Percentiles rank a stretch among this genome's conserved stretches.
Evolutionary conservation across 805 yeast species (phyloP).

Genomic region (Metschnikowia sp.): DNA sequence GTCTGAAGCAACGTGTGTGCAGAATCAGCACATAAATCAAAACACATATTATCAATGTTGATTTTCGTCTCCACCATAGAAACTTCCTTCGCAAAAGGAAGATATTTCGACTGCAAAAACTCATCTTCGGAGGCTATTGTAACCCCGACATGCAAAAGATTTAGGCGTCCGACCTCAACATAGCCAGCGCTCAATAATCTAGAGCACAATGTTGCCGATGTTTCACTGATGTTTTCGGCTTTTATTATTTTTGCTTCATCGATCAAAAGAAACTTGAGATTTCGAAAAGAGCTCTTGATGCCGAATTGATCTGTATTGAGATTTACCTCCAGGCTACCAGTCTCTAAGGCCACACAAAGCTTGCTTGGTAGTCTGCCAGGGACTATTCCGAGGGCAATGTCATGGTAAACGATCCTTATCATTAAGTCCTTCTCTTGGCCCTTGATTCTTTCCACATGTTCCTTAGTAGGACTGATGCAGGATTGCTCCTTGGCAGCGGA

Average conservation of each 20-base stretch:
- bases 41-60: constrained; percentile 43
- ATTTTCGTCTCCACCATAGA: constrained; percentile 44
- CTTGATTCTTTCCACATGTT: background rate
- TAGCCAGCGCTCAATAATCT: constrained; percentile 46
- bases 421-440: background rate
- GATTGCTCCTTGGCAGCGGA: background rate
- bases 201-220: background rate
- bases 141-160: constrained; percentile 35
- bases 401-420: constrained; percentile 40
- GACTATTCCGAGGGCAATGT: constrained; percentile 57
- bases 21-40: constrained; percentile 82
- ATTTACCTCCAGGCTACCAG: constrained; percentile 52
- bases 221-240: background rate
- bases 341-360: constrained; percentile 47
- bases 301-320: constrained; percentile 29
- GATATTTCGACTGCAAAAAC: background rate
- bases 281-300: constrained; percentile 47
- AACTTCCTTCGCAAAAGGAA: constrained; percentile 6
- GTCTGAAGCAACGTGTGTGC: constrained; percentile 66
- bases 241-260: constrained; percentile 48
- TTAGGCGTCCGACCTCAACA: constrained; percentile 48
- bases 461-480: background rate
- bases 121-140: constrained; percentile 24
- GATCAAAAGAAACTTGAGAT: constrained; percentile 51
- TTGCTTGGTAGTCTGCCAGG: constrained; percentile 63